Evolutionary conservation across 148 eudicot genomes (phyloP).

Genomic region (Spergularia marina): DNA sequence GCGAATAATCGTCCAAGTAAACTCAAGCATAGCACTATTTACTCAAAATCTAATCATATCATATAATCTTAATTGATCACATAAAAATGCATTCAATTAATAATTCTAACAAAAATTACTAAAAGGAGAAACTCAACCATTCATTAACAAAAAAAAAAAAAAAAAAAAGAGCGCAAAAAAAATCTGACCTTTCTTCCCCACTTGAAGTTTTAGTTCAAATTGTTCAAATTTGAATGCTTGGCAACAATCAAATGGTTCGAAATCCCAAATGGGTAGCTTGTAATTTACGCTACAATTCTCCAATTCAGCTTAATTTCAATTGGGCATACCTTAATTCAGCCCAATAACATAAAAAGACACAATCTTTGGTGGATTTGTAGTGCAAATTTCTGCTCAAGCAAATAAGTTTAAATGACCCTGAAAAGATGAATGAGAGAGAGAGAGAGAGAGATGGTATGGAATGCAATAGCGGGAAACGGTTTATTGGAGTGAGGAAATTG

Average conservation of each 20-base stretch:
- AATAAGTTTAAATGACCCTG: no score
- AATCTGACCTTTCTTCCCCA: background rate
- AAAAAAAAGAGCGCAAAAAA: background rate
- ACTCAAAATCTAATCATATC: background rate
- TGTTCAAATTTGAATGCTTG: slow-evolving; percentile 2
- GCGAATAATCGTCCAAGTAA: background rate
- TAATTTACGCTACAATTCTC: background rate
- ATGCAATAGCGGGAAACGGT: no score
- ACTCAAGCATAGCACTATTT: background rate
- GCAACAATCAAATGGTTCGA: background rate
- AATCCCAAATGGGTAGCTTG: background rate
- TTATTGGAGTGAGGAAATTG: no score
- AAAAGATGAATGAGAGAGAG: no score
- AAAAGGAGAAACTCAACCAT: background rate
- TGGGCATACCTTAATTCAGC: background rate
- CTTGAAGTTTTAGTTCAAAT: background rate
- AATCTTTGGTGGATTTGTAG: background rate
- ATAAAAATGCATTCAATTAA: background rate
- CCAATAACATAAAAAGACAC: background rate
- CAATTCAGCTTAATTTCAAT: background rate
- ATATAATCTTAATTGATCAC: background rate
- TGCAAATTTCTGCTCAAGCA: background rate
- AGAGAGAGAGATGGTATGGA: no score
- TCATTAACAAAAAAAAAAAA: background rate
- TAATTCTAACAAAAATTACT: no score